Percentiles rank a stretch among this genome's conserved stretches.
These are phyloP conservation scores for Botryotinia calthae DNA, from an alignment of 2,329 filamentous ascomycete species.

Conservation along the genomic window DNA sequence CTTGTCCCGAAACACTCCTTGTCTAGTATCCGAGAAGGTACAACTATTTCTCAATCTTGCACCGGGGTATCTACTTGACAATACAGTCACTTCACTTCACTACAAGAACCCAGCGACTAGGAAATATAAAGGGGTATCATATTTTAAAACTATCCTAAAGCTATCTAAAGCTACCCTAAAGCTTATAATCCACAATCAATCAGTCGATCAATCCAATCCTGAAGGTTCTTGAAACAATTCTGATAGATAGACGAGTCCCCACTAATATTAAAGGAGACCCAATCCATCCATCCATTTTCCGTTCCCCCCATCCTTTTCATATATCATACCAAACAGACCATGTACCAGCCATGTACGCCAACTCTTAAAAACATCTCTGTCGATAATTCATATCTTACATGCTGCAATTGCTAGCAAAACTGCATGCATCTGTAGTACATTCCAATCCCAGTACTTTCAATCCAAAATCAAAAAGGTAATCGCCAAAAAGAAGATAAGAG, in stretches of 20 bases:
- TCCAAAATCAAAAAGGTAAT: conserved; percentile 7
- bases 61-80: background rate
- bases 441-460: conserved; percentile 1
- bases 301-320: background rate
- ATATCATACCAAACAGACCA: conserved; percentile 4
- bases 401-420: conserved; percentile 18
- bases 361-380: conserved; percentile 8
- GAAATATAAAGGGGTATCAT: conserved; percentile 15
- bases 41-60: background rate
- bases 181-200: conserved; percentile 2
- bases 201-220: background rate
- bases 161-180: background rate
- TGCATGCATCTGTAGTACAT: conserved; percentile 10
- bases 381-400: conserved; percentile 19
- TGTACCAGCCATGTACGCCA: conserved; percentile 18
- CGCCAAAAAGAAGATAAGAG: conserved; percentile 17
- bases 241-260: background rate
- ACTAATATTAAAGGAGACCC: background rate
- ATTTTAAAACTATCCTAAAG: conserved; percentile 11
- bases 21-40: background rate
- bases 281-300: background rate
- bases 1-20: background rate
- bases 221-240: background rate
- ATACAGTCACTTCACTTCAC: background rate
- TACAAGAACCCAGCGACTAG: background rate